Base-by-base conservation (phyloP, 2,329 filamentous ascomycete genomes). In the Hypoxylon rubiginosum region DNA sequence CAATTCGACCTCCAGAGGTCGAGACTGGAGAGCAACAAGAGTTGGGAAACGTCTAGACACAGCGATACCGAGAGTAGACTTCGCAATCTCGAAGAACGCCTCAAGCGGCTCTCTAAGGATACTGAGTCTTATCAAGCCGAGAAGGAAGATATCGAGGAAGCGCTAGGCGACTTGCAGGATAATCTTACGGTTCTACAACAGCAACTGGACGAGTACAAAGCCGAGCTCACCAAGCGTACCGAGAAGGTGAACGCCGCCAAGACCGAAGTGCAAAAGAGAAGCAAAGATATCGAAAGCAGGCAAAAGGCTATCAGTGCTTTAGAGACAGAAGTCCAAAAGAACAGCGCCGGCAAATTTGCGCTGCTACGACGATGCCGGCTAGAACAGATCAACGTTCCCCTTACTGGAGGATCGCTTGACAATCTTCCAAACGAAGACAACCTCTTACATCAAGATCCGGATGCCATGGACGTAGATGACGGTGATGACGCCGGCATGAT, bases 391-490 rank as follows among this genome's bases (percentile, higher is more conserved):
- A 89, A 91, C 68, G 86, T 99, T 63, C 96, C 96, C 1, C 85
- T 99, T 21, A 82, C 85, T 1, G 83, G 89, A 61, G 90, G 90
- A 24, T 97, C 93, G 2, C 84, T 99, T 24, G 93, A 97, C 73
- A 88, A 91, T 68, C 85, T 99, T 55, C 96, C 96, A 2, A 93
- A 97, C 73, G 93, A 97, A 75, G 94, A 97, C 72, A 87, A 90
- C 67, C 82, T 97, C 45, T 83, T 93, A 46, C 90, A 91, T 63
- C 87, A 88, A 59, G 93, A 97, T 74, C 88, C 91, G 0, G 94
- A 97, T 75, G 91, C 91, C 2, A 97, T 98, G 94, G 95, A 98
- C 70, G 83, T 98, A 19, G 96, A 98, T 68, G 92, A 92, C 59
- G 88, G 82, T 4, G 90, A 90, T 39, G 86, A 88, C 17, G 84